Evolutionary conservation across 2,329 filamentous ascomycete species (phyloP), one percentile per base, ranked within the genome.

Genomic region (Chrysoporthe cubensis): DNA sequence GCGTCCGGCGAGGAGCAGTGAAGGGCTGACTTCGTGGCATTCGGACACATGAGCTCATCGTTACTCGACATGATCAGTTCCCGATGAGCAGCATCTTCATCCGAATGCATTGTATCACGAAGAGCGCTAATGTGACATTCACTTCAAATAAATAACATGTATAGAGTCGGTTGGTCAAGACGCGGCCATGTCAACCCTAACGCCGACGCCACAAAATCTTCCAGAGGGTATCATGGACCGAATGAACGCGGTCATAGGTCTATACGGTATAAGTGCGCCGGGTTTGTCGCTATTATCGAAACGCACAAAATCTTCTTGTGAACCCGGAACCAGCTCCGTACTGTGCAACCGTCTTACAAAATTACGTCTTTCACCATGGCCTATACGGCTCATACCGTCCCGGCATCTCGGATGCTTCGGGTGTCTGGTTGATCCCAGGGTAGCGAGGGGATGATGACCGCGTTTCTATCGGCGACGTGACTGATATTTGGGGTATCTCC

Each of bases 401-500:
- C 37, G 65, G 64, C 42, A 58, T 62, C 44, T 62, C 32, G 21
- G 63, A 44, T 62, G 48, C 40, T 3, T 60, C 34, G 11, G 52
- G 60, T 14, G 59, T 57, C 32, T 62, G 57, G 37, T 65, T 59
- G 9, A 46, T 43, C 16, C 57, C 62, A 7, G 61, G 65, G 37
- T 65, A 69, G 50, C 65, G 43, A 34, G 61, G 65, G 11, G 56
- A 6, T 18, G 65, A 65, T 40, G 67, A 64, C 14, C 48, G 56
- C 2, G 14, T 21, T 8, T 60, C 42, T 14, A 59, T 58, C 32
- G 65, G 66, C 21, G 65, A 62, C 43, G 46, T 67, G 4, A 72
- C 62, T 1, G 72, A 70, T 14, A 71, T 69, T 9, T 71, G 71
- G 0, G 74, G 74, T 72, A 78, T 74, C 70, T 77, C 76, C 13